A percentile compares a stretch with the other conserved stretches of the same genome.
These are phyloP conservation scores for Ilyonectria sp. DNA, from an alignment of 2,329 filamentous ascomycete genomes.

Conservation along the genomic window DNA sequence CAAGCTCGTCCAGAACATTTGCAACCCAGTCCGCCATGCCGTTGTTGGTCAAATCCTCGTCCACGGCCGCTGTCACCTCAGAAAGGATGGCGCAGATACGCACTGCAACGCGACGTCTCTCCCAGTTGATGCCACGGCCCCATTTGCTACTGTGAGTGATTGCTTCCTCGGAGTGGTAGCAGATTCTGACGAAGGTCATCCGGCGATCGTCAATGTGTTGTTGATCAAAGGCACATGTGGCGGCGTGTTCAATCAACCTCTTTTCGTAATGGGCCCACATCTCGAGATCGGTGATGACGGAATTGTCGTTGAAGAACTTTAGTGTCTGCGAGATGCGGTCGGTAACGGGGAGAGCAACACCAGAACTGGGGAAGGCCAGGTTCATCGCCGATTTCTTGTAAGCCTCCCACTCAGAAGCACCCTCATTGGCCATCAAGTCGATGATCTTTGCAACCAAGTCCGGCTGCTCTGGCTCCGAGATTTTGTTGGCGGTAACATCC, in stretches of 20 bases:
- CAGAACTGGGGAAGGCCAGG: constrained; percentile 39
- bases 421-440: neutral
- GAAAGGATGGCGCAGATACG: constrained; percentile 47
- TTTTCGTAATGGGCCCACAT: constrained; percentile 34
- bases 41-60: constrained; percentile 38
- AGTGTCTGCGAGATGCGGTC: neutral
- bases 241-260: constrained; percentile 38
- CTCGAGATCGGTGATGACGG: neutral
- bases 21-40: constrained; percentile 44
- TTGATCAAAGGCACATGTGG: constrained; percentile 28
- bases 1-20: constrained; percentile 45
- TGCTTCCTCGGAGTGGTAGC: constrained; percentile 46
- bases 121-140: constrained; percentile 40
- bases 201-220: constrained; percentile 41
- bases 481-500: neutral
- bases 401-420: constrained; percentile 20
- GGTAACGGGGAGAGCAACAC: constrained; percentile 21
- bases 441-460: neutral
- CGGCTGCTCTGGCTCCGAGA: neutral
- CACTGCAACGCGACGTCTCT: constrained; percentile 45
- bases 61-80: constrained; percentile 40
- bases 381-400: constrained; percentile 29
- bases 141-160: constrained; percentile 36
- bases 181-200: constrained; percentile 42
- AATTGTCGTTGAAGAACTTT: neutral